Percentiles rank a stretch among this genome's conserved stretches.
phyloP scores from a whole-genome alignment of 495 filamentous ascomycete species.

The Xylaria longipes region DNA sequence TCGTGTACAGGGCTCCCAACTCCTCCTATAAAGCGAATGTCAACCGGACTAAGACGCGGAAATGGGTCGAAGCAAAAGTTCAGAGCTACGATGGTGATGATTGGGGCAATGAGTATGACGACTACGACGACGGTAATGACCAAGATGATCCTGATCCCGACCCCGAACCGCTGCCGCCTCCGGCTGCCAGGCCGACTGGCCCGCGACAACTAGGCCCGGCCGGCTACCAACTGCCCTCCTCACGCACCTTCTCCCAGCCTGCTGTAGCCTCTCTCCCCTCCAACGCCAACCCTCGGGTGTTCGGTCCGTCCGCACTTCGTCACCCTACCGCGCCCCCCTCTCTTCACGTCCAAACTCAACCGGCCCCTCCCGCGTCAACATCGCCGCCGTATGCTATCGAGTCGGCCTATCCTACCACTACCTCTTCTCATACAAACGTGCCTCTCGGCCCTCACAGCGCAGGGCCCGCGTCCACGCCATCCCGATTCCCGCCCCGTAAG shows the following conservation, averaged over 20 bases:
- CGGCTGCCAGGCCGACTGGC: slow-evolving; percentile 8
- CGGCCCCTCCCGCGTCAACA: background rate
- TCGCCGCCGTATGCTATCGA: slow-evolving; percentile 13
- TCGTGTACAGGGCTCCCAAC: slow-evolving; percentile 40
- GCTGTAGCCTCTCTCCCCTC: slow-evolving; percentile 12
- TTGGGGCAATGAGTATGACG: slow-evolving; percentile 86
- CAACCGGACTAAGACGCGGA: slow-evolving; percentile 87
- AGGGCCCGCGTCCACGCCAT: slow-evolving; percentile 34
- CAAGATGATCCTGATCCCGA: slow-evolving; percentile 53
- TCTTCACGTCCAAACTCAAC: slow-evolving; percentile 34
- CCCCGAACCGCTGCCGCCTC: slow-evolving; percentile 41
- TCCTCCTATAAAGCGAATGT: slow-evolving; percentile 72
- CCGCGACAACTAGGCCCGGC: slow-evolving; percentile 23
- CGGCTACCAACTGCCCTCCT: slow-evolving; percentile 25
- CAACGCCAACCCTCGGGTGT: slow-evolving; percentile 14
- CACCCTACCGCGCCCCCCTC: slow-evolving; percentile 28
- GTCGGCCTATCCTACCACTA: slow-evolving; percentile 17
- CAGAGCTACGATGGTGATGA: slow-evolving; percentile 92
- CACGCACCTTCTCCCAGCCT: slow-evolving; percentile 36
- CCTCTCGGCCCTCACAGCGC: slow-evolving; percentile 34
- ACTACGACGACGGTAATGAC: slow-evolving; percentile 70
- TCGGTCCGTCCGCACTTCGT: slow-evolving; percentile 24
- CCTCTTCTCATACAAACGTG: slow-evolving; percentile 20
- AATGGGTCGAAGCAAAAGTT: slow-evolving; percentile 91
- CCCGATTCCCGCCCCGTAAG: slow-evolving; percentile 63